Conservation (phyloP, 192 early-diverging fungal genomes). For the Coemansia furcata region DNA sequence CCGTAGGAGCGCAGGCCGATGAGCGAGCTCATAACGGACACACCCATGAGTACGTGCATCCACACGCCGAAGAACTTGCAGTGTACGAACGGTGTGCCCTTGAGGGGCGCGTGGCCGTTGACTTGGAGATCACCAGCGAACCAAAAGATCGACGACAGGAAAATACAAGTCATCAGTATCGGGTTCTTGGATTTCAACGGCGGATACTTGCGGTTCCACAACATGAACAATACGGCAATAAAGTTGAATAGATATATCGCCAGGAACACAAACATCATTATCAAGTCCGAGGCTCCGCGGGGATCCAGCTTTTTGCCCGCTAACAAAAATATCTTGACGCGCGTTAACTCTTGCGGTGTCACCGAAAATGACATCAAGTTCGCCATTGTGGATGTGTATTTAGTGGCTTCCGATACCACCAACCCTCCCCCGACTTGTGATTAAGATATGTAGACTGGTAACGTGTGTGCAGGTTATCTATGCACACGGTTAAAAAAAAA, state of each 20-base stretch:
- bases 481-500: background rate
- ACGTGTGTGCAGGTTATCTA: background rate
- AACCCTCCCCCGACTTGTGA: background rate
- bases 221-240: conserved; percentile 18
- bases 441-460: conserved; percentile 14
- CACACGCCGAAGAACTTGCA: conserved; percentile 49
- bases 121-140: conserved; percentile 49
- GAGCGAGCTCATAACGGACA: conserved; percentile 27
- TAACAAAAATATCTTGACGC: conserved; percentile 1
- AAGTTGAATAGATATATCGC: conserved; percentile 28
- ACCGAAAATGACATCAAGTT: conserved; percentile 1
- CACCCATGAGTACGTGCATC: conserved; percentile 41
- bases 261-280: conserved; percentile 11
- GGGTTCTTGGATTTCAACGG: conserved; percentile 54
- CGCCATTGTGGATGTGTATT: conserved; percentile 10
- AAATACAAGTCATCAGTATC: conserved; percentile 34
- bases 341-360: conserved; percentile 9
- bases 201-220: conserved; percentile 49
- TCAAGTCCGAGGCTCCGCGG: conserved; percentile 14
- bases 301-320: conserved; percentile 15
- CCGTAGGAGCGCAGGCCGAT: conserved; percentile 15
- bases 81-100: conserved; percentile 15
- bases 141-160: conserved; percentile 40
- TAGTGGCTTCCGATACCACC: conserved; percentile 16
- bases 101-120: conserved; percentile 43